Conservation (phyloP, 106 monocot genomes). For the Allium cepa region DNA sequence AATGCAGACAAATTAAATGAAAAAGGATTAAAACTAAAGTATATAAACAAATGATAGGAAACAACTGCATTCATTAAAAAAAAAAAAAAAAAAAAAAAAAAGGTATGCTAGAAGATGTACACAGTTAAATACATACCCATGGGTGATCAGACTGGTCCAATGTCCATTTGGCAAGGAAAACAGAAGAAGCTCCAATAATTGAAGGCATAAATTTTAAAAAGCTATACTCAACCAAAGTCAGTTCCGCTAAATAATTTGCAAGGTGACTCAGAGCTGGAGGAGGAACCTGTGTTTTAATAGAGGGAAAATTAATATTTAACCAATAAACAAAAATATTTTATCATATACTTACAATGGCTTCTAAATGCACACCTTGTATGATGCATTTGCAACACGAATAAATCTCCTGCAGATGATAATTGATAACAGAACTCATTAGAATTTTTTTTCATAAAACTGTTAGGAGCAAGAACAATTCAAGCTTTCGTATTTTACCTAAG, state of each 20-base stretch:
- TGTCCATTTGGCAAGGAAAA: slow-evolving; percentile 93
- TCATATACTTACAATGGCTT: too few species aligned
- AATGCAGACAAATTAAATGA: too few species aligned
- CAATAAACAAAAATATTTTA: too few species aligned
- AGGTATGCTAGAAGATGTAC: too few species aligned
- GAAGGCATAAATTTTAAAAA: slow-evolving; percentile 84
- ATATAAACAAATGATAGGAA: too few species aligned
- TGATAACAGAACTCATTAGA: not conserved
- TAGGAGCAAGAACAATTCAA: too few species aligned
- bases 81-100: too few species aligned
- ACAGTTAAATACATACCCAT: slow-evolving; percentile 38
- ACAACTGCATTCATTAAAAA: too few species aligned
- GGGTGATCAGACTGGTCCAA: slow-evolving; percentile 69
- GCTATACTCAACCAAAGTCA: slow-evolving; percentile 70
- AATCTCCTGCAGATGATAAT: slow-evolving; percentile 54
- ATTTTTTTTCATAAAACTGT: too few species aligned
- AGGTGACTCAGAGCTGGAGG: slow-evolving; percentile 39
- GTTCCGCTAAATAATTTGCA: slow-evolving; percentile 77
- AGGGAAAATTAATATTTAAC: not conserved
- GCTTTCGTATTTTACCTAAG: slow-evolving; percentile 40
- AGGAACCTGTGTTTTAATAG: slow-evolving; percentile 27
- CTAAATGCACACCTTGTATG: slow-evolving; percentile 29
- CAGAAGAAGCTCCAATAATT: slow-evolving; percentile 62
- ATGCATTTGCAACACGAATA: slow-evolving; percentile 74
- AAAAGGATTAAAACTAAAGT: too few species aligned